These are phyloP conservation scores for Starmerella vaccinii DNA, from an alignment of 805 yeast species.

Conservation along the genomic window DNA sequence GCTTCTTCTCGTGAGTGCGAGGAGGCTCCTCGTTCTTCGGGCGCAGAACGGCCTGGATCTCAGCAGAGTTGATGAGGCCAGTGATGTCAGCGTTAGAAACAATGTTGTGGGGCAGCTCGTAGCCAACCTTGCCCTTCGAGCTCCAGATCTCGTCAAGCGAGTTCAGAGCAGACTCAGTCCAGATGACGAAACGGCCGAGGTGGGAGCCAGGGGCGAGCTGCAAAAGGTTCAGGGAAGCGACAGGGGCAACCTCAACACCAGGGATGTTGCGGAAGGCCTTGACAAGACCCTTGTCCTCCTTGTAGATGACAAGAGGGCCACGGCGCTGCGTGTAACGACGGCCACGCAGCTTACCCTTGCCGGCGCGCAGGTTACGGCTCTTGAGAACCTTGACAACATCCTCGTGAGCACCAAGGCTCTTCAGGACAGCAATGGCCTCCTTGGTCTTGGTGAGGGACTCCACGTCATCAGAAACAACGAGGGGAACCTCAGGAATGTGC, in stretches of 20 bases:
- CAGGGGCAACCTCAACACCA: slow-evolving; percentile 97
- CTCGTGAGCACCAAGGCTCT: slow-evolving; percentile 98
- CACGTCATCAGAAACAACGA: slow-evolving; percentile 86
- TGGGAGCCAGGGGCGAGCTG: slow-evolving; percentile 99
- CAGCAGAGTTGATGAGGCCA: slow-evolving; percentile 97
- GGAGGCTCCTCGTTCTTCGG: slow-evolving; percentile 83
- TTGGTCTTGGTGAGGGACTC: slow-evolving; percentile 93
- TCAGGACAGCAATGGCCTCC: slow-evolving; percentile 96
- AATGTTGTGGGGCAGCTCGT: slow-evolving; percentile 89
- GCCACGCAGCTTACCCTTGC: slow-evolving; percentile 99
- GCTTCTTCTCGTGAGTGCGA: slow-evolving; percentile 93
- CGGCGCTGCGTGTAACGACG: slow-evolving; percentile 99
- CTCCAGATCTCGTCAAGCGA: slow-evolving; percentile 96
- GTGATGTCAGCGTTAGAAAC: slow-evolving; percentile 91
- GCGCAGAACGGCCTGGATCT: slow-evolving; percentile 94
- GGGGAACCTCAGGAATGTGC: slow-evolving; percentile 95
- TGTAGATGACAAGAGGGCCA: slow-evolving; percentile 98
- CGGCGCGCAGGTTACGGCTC: slow-evolving; percentile 98
- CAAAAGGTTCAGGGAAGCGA: slow-evolving; percentile 82
- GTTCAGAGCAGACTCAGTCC: slow-evolving; percentile 98
- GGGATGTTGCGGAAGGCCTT: slow-evolving; percentile 99
- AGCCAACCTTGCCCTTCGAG: slow-evolving; percentile 81
- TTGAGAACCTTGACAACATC: slow-evolving; percentile 96
- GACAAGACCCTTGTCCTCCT: slow-evolving; percentile 93
- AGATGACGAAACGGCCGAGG: slow-evolving; percentile 98